Evolutionary conservation across 1,284 basidiomycete genomes (phyloP).

Genomic region (Melampsora americana): DNA sequence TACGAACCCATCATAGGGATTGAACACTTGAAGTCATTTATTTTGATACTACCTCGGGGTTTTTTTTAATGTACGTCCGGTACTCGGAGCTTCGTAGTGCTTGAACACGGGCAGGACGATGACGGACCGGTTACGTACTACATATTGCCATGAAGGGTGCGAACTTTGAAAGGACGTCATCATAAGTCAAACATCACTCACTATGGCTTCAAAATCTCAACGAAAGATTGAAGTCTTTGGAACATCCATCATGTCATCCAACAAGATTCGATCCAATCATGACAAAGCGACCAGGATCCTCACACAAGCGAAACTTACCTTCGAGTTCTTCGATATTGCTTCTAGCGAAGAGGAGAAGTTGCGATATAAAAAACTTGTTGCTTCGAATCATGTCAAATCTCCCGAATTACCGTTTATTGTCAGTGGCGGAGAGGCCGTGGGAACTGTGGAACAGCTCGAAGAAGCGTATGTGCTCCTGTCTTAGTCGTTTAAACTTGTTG

Average conservation of each 20-base stretch:
- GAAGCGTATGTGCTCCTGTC: neutral
- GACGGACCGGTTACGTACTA: too few species aligned
- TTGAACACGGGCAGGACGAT: too few species aligned
- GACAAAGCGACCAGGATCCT: neutral
- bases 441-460: neutral
- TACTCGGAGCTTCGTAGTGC: too few species aligned
- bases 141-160: too few species aligned
- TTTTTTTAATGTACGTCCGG: too few species aligned
- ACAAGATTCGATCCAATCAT: neutral
- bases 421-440: neutral
- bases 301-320: neutral
- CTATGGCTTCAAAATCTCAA: neutral
- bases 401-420: neutral
- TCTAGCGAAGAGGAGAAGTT: slow-evolving; percentile 3
- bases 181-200: too few species aligned
- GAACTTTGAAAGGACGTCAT: too few species aligned
- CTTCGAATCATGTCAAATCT: neutral
- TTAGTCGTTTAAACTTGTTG: too few species aligned
- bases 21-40: too few species aligned
- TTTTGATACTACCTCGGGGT: too few species aligned
- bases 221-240: slow-evolving; percentile 1
- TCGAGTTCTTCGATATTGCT: neutral
- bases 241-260: slow-evolving; percentile 1
- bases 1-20: too few species aligned
- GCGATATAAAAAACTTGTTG: neutral